Evolutionary conservation across 2,329 filamentous ascomycete species (phyloP).

Genomic region (Monosporascus sp.): DNA sequence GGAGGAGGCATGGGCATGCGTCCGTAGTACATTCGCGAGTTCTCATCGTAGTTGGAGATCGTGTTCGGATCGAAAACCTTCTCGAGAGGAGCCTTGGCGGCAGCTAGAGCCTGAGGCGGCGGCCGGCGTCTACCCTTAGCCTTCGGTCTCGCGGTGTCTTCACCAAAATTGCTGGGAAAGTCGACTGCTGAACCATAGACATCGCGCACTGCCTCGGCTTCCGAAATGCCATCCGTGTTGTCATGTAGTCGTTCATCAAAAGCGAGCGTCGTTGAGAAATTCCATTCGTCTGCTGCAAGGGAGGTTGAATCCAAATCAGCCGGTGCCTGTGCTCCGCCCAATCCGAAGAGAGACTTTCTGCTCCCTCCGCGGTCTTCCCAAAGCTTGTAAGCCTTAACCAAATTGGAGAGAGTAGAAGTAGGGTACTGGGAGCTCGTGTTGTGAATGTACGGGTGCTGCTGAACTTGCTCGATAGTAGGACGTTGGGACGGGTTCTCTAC

Average conservation of each 20-base stretch:
- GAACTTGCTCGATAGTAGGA: conserved; percentile 63
- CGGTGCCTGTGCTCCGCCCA: conserved; percentile 52
- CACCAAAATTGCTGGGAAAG: conserved; percentile 40
- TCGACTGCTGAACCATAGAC: conserved; percentile 55
- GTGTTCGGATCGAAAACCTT: conserved; percentile 64
- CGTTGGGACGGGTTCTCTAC: conserved; percentile 62
- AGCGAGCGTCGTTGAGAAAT: conserved; percentile 60
- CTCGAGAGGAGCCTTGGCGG: conserved; percentile 54
- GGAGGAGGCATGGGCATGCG: conserved; percentile 19
- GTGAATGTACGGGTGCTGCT: conserved; percentile 63
- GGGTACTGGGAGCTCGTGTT: conserved; percentile 60
- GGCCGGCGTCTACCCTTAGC: conserved; percentile 47
- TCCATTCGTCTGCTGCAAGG: conserved; percentile 57
- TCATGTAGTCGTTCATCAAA: conserved; percentile 55
- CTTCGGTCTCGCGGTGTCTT: conserved; percentile 48
- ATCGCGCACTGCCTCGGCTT: conserved; percentile 52
- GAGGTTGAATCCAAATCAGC: conserved; percentile 37
- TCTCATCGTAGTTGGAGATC: conserved; percentile 58
- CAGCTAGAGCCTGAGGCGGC: conserved; percentile 52
- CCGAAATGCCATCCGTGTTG: conserved; percentile 38
- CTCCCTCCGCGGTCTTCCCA: conserved; percentile 73
- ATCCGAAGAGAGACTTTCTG: conserved; percentile 58
- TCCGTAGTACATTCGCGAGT: conserved; percentile 56
- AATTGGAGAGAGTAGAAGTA: conserved; percentile 53
- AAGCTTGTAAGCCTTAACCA: conserved; percentile 66